Evolutionary conservation across 768 basidiomycete species (phyloP).

Genomic region (Dentipellis sp.): DNA sequence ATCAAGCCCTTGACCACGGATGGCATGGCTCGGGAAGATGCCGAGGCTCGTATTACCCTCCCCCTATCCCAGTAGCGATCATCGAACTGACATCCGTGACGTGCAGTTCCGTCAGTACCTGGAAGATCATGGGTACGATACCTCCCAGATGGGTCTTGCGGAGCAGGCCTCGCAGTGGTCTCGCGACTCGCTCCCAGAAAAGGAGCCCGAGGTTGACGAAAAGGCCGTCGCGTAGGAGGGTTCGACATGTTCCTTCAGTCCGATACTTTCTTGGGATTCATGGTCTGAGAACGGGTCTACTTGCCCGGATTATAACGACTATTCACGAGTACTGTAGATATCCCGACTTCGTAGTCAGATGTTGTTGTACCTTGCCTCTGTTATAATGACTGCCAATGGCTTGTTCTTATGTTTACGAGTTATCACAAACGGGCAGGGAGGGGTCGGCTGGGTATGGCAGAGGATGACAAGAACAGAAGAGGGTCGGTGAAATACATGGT

Average conservation of each 20-base stretch:
- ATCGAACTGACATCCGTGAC: neutral
- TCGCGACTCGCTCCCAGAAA: slow-evolving; percentile 10
- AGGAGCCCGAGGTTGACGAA: slow-evolving; percentile 5
- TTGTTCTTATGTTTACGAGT: no score
- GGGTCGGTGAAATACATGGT: no score
- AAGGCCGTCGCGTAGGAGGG: neutral
- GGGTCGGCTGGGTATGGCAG: no score
- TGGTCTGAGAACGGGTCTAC: no score
- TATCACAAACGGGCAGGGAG: no score
- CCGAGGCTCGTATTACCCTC: slow-evolving; percentile 31
- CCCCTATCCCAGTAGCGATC: neutral
- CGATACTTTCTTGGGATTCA: neutral
- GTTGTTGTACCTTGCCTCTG: no score
- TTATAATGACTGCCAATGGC: no score
- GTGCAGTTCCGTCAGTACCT: slow-evolving; percentile 78
- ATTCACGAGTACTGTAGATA: no score
- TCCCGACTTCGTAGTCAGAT: no score
- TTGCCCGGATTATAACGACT: no score
- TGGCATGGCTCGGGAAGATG: slow-evolving; percentile 74
- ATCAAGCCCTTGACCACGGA: slow-evolving; percentile 68
- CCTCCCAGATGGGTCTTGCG: slow-evolving; percentile 55
- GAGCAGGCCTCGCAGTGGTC: slow-evolving; percentile 18
- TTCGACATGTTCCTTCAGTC: slow-evolving; percentile 21
- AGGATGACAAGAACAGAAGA: no score
- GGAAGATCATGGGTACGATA: slow-evolving; percentile 71